Evolutionary conservation across 495 filamentous ascomycete species (phyloP).

Genomic region (Umbilicaria muhlenbergii): DNA sequence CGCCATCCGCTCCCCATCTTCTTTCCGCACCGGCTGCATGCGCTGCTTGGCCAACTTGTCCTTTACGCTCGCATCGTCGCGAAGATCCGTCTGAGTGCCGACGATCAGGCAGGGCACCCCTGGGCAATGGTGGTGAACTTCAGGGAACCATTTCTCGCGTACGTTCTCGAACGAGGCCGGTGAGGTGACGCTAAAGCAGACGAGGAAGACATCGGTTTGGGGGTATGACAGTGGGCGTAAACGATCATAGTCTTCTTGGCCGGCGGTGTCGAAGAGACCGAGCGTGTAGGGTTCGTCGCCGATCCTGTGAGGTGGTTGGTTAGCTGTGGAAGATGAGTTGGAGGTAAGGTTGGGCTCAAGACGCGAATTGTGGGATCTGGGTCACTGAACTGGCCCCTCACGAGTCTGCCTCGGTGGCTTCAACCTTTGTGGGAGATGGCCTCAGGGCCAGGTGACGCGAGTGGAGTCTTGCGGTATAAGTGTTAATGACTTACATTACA

Average conservation of each 20-base stretch:
- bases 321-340: too few species aligned
- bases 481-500: slow-evolving; percentile 64
- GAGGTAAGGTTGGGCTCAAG: too few species aligned
- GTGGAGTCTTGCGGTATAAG: not conserved
- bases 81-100: slow-evolving; percentile 91
- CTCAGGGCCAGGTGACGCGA: too few species aligned
- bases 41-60: slow-evolving; percentile 92
- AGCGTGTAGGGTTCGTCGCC: slow-evolving; percentile 97
- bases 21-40: slow-evolving; percentile 79
- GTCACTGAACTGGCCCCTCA: too few species aligned
- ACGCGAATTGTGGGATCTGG: too few species aligned
- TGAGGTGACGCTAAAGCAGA: slow-evolving; percentile 97
- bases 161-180: slow-evolving; percentile 99
- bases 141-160: slow-evolving; percentile 96
- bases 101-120: slow-evolving; percentile 97
- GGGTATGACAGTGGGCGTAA: slow-evolving; percentile 93
- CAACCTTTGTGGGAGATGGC: too few species aligned
- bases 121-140: slow-evolving; percentile 96
- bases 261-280: slow-evolving; percentile 94
- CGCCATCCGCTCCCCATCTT: slow-evolving; percentile 91
- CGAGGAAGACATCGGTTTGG: slow-evolving; percentile 96
- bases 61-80: slow-evolving; percentile 74
- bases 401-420: too few species aligned
- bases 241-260: slow-evolving; percentile 98
- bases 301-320: slow-evolving; percentile 46